Percentiles rank a stretch among this genome's conserved stretches.
Conservation (phyloP, 2,329 filamentous ascomycete genomes). For the Alternaria viburni region DNA sequence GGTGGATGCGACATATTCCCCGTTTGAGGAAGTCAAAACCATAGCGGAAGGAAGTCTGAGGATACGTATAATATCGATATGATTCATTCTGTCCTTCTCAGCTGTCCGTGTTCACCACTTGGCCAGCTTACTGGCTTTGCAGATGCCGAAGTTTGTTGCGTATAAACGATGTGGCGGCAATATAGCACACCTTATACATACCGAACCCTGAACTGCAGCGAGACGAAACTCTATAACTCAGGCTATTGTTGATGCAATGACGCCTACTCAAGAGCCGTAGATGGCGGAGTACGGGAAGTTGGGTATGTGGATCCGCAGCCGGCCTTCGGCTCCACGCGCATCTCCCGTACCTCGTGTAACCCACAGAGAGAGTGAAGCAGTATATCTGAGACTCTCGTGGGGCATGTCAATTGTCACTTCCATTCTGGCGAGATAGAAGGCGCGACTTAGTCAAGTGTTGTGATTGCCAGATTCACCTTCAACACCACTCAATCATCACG, state of each 20-base stretch:
- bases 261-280: slow-evolving; percentile 7
- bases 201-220: background rate
- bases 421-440: background rate
- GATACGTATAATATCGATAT: background rate
- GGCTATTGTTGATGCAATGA: background rate
- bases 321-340: slow-evolving; percentile 32
- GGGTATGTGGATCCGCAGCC: slow-evolving; percentile 15
- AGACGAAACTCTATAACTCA: background rate
- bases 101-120: background rate
- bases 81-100: background rate
- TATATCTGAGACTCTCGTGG: background rate
- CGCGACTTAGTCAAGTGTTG: background rate
- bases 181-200: background rate
- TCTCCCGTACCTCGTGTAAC: slow-evolving; percentile 21
- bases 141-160: background rate
- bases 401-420: background rate
- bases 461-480: background rate
- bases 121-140: background rate
- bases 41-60: background rate
- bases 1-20: background rate
- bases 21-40: background rate
- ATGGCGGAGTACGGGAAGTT: slow-evolving; percentile 20
- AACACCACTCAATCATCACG: background rate
- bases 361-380: background rate
- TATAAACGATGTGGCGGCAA: background rate